A percentile compares a stretch with the other conserved stretches of the same genome.
These are phyloP conservation scores for Rutstroemia sp. DNA, from an alignment of 2,329 filamentous ascomycete genomes.

Conservation along the genomic window DNA sequence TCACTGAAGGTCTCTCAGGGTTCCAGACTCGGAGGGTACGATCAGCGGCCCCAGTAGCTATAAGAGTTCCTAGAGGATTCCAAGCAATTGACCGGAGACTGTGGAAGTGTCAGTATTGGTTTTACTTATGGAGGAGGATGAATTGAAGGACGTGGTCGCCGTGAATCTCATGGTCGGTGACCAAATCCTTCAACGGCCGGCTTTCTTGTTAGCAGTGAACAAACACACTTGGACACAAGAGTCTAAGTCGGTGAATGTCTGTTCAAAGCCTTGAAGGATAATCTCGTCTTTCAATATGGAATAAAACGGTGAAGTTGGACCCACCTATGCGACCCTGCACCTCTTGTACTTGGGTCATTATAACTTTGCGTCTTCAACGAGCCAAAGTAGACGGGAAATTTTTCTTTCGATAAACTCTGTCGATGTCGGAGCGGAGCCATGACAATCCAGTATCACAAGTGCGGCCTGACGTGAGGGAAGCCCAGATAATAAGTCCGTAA, in stretches of 20 bases:
- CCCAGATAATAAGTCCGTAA: too few relatives aligned
- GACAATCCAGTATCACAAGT: neutral
- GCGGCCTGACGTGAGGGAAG: too few relatives aligned
- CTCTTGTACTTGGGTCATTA: constrained; percentile 49
- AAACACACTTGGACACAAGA: too few relatives aligned
- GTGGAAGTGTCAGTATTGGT: neutral
- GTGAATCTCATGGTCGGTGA: neutral
- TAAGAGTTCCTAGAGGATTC: constrained; percentile 76
- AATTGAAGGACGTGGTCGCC: neutral
- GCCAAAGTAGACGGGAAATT: constrained; percentile 60
- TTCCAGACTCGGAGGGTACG: constrained; percentile 74
- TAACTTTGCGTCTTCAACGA: constrained; percentile 66
- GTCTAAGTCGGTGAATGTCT: too few relatives aligned
- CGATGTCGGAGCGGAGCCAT: constrained; percentile 33
- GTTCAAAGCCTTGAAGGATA: too few relatives aligned
- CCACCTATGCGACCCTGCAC: constrained; percentile 49
- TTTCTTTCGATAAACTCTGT: constrained; percentile 58
- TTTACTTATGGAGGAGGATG: neutral
- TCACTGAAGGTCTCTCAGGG: constrained; percentile 65
- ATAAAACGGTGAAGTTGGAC: constrained; percentile 22
- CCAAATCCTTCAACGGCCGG: too few relatives aligned
- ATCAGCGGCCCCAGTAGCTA: constrained; percentile 73
- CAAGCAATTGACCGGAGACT: constrained; percentile 77
- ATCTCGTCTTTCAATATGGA: neutral
- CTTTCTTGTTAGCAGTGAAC: too few relatives aligned